Base-by-base conservation (phyloP, 1,284 basidiomycete species). In the Boletus hoseneyae region DNA sequence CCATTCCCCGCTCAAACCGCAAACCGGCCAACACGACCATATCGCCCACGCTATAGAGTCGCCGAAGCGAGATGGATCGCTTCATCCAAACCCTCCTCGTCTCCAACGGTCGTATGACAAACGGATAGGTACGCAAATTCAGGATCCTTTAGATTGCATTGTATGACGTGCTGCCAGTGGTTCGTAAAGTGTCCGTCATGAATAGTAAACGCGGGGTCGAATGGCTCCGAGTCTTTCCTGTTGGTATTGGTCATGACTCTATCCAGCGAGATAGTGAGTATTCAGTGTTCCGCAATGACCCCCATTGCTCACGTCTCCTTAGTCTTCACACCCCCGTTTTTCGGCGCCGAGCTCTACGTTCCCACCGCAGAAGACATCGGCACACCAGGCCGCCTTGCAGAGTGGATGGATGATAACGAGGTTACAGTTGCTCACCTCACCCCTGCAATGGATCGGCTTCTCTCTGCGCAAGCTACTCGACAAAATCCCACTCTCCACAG, bases 301-400 rank as follows among this genome's bases (percentile, higher is more conserved):
- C 51, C 47, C 32, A 25, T 32, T 51, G 21, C 57, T 44, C 44
- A 51, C 16, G 38, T 54, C 3, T 21, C 37, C 10, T 3, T 57
- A 96, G 93, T 99, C 79, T 99, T 99, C 68, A 99, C 97, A 0
- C 97, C 97, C 1, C 79, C 99, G 15, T 99, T 99, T 81, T 89
- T 99, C 52, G 97, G 97, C 18, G 96, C 97, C 0, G 80, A 93
- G 64, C 79, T 99, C 6, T 93, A 97, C 65, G 93, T 99, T 13
- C 97, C 97, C 1, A 99, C 97, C 0, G 85, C 92, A 7, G 96
- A 98, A 53, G 96, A 98, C 66, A 99, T 99, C 54, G 94, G 94
- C 40, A 98, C 93, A 2, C 97, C 97, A 0, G 97, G 97, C 15
- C 83, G 93, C 35, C 84, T 99, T 15, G 96, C 97, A 10, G 92